Conservation (phyloP, 495 filamentous ascomycete species). For the Hypoxylon fragiforme region DNA sequence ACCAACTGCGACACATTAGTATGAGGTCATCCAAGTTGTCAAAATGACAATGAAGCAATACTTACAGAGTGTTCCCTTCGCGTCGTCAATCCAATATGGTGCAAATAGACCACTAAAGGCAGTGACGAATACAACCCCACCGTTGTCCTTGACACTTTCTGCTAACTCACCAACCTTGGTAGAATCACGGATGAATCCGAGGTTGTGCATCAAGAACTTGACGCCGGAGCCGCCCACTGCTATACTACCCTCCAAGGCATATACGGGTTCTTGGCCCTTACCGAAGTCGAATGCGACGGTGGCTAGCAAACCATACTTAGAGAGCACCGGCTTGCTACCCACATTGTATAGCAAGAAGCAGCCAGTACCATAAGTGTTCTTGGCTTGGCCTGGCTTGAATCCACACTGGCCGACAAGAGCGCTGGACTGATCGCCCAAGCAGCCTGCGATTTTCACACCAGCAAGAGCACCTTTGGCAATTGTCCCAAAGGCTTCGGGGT, state of each 20-base stretch:
- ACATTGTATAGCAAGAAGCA: conserved; percentile 97
- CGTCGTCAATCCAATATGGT: conserved; percentile 98
- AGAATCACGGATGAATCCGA: conserved; percentile 79
- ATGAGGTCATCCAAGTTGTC: neutral
- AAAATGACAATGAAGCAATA: conserved; percentile 13
- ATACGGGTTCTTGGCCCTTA: conserved; percentile 71
- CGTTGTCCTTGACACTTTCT: conserved; percentile 80
- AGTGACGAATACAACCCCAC: conserved; percentile 91
- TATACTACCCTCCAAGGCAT: conserved; percentile 90
- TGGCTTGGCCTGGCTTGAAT: conserved; percentile 83
- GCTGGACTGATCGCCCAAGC: conserved; percentile 89
- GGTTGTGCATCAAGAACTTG: conserved; percentile 88
- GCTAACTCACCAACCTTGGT: conserved; percentile 83
- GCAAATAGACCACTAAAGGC: conserved; percentile 96
- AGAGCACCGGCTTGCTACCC: conserved; percentile 86
- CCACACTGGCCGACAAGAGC: conserved; percentile 91
- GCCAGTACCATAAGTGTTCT: conserved; percentile 96
- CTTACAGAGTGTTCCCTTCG: conserved; percentile 85
- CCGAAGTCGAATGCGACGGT: conserved; percentile 90
- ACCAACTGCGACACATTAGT: conserved; percentile 59
- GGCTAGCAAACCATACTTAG: conserved; percentile 81
- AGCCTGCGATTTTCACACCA: conserved; percentile 81
- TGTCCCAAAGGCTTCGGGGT: conserved; percentile 72
- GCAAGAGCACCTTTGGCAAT: conserved; percentile 68
- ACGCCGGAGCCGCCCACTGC: conserved; percentile 90